Percentiles rank a stretch among this genome's conserved stretches.
phyloP scores from a whole-genome alignment of 2,329 filamentous ascomycete genomes.

The Fusarium continuum region DNA sequence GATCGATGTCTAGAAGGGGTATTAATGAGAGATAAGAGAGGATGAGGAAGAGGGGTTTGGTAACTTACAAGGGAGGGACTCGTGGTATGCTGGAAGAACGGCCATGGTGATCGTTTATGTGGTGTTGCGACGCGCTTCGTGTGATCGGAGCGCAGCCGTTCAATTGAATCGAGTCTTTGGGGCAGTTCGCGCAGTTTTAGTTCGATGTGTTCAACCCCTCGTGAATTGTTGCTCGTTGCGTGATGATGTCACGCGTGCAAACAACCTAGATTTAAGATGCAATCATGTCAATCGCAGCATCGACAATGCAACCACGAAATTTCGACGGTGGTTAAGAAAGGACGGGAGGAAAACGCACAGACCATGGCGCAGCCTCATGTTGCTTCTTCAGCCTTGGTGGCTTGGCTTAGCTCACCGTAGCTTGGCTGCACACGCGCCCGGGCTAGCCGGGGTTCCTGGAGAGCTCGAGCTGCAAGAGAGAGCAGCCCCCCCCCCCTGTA shows the following conservation, averaged over 20 bases:
- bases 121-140: constrained; percentile 5
- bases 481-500: not conserved
- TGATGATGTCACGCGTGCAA: not conserved
- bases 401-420: too few relatives aligned
- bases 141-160: not conserved
- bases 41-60: constrained; percentile 1
- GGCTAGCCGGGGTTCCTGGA: too few relatives aligned
- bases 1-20: constrained; percentile 76
- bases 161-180: too few relatives aligned
- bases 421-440: not conserved
- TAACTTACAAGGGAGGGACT: constrained; percentile 79
- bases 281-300: constrained; percentile 9
- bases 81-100: constrained; percentile 63
- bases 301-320: constrained; percentile 10
- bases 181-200: too few relatives aligned
- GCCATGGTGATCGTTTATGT: constrained; percentile 38
- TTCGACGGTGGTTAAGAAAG: not conserved
- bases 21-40: constrained; percentile 21
- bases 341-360: constrained; percentile 20
- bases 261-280: not conserved
- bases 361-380: constrained; percentile 24
- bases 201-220: too few relatives aligned
- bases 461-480: not conserved
- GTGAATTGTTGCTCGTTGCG: not conserved
- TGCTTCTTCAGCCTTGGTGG: constrained; percentile 32